Evolutionary conservation across 2,329 filamentous ascomycete genomes (phyloP).

Genomic region (Mariannaea sp.): DNA sequence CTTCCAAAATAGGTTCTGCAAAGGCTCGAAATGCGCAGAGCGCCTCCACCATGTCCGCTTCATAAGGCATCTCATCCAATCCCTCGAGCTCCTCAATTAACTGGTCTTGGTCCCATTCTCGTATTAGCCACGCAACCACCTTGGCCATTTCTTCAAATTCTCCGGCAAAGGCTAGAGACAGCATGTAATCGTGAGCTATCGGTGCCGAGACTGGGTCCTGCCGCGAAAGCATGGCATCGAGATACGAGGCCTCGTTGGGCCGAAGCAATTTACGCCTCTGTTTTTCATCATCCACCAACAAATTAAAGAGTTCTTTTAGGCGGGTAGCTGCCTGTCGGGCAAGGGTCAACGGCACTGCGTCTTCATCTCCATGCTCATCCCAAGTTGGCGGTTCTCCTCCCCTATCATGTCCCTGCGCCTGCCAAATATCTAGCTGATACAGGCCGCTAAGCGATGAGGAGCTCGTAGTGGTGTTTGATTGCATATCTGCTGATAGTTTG

Average conservation of each 20-base stretch:
- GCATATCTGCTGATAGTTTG: constrained; percentile 26
- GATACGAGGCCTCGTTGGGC: constrained; percentile 31
- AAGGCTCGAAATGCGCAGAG: constrained; percentile 56
- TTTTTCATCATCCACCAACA: constrained; percentile 34
- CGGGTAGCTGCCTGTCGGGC: constrained; percentile 29
- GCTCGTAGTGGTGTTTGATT: constrained; percentile 16
- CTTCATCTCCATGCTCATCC: background rate
- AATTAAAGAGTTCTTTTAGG: constrained; percentile 38
- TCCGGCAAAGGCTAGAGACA: constrained; percentile 64
- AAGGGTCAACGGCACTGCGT: constrained; percentile 18
- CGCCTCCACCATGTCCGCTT: constrained; percentile 44
- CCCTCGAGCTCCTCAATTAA: constrained; percentile 44
- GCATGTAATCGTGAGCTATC: constrained; percentile 63
- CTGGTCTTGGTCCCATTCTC: constrained; percentile 47
- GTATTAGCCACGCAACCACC: constrained; percentile 63
- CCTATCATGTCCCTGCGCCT: constrained; percentile 15
- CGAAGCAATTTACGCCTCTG: constrained; percentile 26
- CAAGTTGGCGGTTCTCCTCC: background rate
- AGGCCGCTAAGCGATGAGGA: constrained; percentile 22
- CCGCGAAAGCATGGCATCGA: constrained; percentile 43
- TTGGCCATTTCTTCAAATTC: constrained; percentile 63
- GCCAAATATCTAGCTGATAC: constrained; percentile 23
- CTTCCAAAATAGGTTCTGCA: constrained; percentile 49
- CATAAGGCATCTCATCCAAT: constrained; percentile 41
- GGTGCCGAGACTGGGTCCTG: constrained; percentile 41